Evolutionary conservation across 1,284 basidiomycete genomes (phyloP).

Genomic region (Exobasidium rhododendri): DNA sequence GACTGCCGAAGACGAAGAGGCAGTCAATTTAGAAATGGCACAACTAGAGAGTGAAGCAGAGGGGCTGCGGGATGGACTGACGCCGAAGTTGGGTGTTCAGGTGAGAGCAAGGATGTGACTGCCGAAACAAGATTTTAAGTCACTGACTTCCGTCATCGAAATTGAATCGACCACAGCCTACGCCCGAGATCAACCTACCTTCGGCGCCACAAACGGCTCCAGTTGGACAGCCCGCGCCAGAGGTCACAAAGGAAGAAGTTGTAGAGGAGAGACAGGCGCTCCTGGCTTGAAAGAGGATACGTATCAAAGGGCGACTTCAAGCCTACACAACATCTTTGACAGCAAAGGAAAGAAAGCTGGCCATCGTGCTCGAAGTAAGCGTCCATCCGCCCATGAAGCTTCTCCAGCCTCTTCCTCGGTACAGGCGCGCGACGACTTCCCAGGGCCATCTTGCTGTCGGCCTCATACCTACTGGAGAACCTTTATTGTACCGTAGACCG

Average conservation of each 20-base stretch:
- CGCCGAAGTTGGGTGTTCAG: neutral
- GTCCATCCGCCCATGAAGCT: neutral
- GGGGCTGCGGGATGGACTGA: neutral
- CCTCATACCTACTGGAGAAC: neutral
- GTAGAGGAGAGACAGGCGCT: neutral
- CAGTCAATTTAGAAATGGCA: conserved; percentile 71
- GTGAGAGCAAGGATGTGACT: neutral
- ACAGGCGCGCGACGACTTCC: neutral
- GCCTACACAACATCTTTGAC: neutral
- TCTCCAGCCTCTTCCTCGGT: neutral
- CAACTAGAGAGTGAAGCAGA: conserved; percentile 28
- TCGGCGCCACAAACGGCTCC: conserved; percentile 27
- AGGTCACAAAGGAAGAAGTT: neutral
- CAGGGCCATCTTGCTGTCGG: neutral
- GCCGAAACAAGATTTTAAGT: no score
- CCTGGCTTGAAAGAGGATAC: neutral
- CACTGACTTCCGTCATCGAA: no score
- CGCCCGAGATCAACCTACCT: conserved; percentile 20
- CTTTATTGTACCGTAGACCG: neutral
- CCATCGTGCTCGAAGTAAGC: neutral
- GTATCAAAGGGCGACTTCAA: neutral
- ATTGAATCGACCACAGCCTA: conserved; percentile 14
- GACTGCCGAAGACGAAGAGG: conserved; percentile 85
- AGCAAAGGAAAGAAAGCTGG: neutral
- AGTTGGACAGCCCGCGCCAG: conserved; percentile 16